Base-by-base conservation (phyloP, 208 protist genomes). In the Herpetomonas samuelpessoai region DNA sequence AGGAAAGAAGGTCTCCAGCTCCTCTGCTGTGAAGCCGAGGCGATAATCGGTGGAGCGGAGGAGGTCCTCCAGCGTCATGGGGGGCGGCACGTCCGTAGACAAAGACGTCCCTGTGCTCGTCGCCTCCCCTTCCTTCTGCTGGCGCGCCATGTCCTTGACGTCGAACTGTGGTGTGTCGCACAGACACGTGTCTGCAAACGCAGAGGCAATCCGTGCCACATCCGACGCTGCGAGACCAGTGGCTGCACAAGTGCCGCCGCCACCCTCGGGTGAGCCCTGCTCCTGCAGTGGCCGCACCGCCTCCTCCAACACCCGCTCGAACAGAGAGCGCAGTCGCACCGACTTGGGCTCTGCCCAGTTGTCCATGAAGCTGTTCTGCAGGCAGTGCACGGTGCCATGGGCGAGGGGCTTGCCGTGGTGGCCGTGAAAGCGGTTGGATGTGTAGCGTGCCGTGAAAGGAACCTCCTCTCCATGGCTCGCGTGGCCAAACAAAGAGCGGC, bases 301-400 rank as follows among this genome's bases (percentile, higher is more conserved):
- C 9, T 27, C 24, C 0, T 26, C n/a, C 4, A 88, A 27, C 0
- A 71, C 51, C 12, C 51, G 55, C 12, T 60, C 6, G 52, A 88
- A 82, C 2, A 58, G 56, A 6, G 68, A 22, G 24, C 58, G 18
- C 35, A 89, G 60, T 1, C 66, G 63, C 0, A 39, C 31, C 27
- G 69, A 65, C 56, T 83, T 86, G 19, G 78, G 82, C 58, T 89
- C 82, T 18, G 53, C 49, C 52, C 62, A 75, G 69, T 85, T 83
- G 59, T 89, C 72, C 3, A 89, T 27, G 26, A 72, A 78, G 19
- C 61, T 80, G 61, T 89, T 89, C 41, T 76, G 69, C n/a, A 89
- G 55, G 54, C 65, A 71, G 62, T 88, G 81, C 21, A 77, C 59
- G 18, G 52, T 46, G 12, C 71, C 71, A n/a, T 64, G 39, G 0